Base-by-base conservation (phyloP, 1,139 yeast species). In the Debaryomyces subglobosus region DNA sequence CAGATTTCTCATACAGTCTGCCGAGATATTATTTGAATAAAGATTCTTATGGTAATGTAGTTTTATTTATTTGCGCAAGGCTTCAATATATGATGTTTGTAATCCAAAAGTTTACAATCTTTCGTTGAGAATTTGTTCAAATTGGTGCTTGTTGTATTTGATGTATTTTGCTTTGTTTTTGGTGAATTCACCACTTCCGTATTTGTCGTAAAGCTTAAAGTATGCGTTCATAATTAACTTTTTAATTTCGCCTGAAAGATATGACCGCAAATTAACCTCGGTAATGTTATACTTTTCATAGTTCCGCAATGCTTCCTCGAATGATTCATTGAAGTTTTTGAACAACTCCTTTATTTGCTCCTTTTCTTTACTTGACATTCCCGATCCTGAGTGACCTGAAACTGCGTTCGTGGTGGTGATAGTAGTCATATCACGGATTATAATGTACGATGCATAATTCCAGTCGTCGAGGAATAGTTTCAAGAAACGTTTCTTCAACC, bases 331-430 rank as follows among this genome's bases (percentile, higher is more conserved):
- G 69, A 94, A 92, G 49, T 74, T 81, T 56, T 79, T 81, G 72
- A 91, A 92, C 61, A 89, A 84, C 52, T 94, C 97, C 62, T 94
- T 95, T 50, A 92, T 83, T 49, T 79, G 82, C 46, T 91, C 97
- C 53, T 84, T 83, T 55, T 92, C 96, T 61, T 91, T 92, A 32
- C 81, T 78, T 3, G 84, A 68, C 49, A 72, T 53, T 44, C 67
- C 62, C 10, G 39, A 18, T 2, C 61, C 59, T 3, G 47, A 37
- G 44, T 45, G 50, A 10, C 55, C 55, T 5, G 41, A 45, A 13
- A 46, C 63, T 2, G 72, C 73, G 43, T 64, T 63, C 18, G 64
- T 64, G 32, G 73, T 67, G 41, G 76, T 70, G 44, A 84, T 82
- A 24, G 79, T 78, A 2, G 92, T 84, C 68, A 85, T 86, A 55